Evolutionary conservation across 208 protist species (phyloP).

Genomic region (Tritrichomonas foetus): DNA sequence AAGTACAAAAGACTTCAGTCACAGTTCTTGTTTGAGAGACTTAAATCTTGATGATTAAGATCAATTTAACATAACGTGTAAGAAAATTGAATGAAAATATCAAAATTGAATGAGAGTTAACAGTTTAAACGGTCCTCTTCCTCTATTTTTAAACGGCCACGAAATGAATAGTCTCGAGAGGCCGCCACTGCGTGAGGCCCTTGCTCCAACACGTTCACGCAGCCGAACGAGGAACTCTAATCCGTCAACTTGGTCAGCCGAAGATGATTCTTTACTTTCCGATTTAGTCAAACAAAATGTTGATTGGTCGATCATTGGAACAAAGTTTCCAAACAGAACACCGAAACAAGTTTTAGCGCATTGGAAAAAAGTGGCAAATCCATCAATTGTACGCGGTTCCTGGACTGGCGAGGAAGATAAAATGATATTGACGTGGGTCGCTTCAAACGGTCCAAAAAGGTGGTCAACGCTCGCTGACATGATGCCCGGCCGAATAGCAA

Average conservation of each 20-base stretch:
- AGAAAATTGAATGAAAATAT: too few species aligned
- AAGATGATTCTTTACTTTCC: neutral
- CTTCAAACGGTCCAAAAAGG: conserved; percentile 45
- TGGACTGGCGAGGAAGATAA: conserved; percentile 51
- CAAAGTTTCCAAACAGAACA: conserved; percentile 11
- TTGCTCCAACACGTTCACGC: neutral
- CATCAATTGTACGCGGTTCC: neutral
- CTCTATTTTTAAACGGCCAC: too few species aligned
- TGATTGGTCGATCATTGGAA: neutral
- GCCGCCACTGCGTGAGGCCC: too few species aligned
- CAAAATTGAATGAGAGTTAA: too few species aligned
- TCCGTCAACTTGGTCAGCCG: neutral
- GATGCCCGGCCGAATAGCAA: conserved; percentile 51
- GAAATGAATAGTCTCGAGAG: too few species aligned
- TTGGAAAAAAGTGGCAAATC: conserved; percentile 9
- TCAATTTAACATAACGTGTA: too few species aligned
- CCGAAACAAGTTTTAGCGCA: neutral
- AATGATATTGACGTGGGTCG: conserved; percentile 44
- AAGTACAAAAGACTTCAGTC: too few species aligned
- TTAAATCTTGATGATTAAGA: too few species aligned
- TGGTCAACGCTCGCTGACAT: conserved; percentile 49
- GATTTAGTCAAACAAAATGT: neutral
- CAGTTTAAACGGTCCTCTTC: too few species aligned
- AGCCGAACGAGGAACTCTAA: neutral
- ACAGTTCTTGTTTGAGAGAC: too few species aligned